Conservation (phyloP, 768 basidiomycete species). For the Calocybe gangraenosa region DNA sequence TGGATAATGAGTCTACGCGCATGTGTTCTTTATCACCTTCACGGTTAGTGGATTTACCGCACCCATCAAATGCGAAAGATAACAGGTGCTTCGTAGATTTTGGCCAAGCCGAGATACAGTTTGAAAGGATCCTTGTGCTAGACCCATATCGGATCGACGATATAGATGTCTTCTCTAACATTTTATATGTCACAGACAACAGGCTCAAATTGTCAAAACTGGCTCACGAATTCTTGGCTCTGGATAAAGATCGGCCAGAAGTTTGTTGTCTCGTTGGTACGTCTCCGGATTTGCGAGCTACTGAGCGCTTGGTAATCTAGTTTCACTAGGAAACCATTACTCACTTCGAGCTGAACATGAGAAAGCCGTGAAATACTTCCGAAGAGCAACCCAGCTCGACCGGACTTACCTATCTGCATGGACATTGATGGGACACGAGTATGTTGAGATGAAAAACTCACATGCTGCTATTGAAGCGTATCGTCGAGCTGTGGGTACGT, state of each 20-base stretch:
- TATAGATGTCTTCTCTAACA: conserved; percentile 94
- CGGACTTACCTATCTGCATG: conserved; percentile 94
- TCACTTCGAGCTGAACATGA: conserved; percentile 91
- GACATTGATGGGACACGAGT: conserved; percentile 99
- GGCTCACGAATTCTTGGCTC: conserved; percentile 84
- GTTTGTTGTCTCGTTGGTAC: conserved; percentile 92
- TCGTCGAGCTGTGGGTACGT: conserved; percentile 83
- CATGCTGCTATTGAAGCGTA: conserved; percentile 99
- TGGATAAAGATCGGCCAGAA: conserved; percentile 94
- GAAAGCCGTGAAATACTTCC: conserved; percentile 94
- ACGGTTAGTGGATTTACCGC: conserved; percentile 54
- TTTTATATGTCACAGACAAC: conserved; percentile 92
- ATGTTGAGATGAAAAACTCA: conserved; percentile 98
- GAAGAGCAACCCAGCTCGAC: conserved; percentile 91
- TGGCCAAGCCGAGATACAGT: conserved; percentile 77
- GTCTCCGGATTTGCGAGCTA: conserved; percentile 22
- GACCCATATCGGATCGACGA: conserved; percentile 93
- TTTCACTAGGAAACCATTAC: conserved; percentile 85
- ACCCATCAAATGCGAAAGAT: conserved; percentile 5
- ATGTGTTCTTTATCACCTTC: conserved; percentile 82
- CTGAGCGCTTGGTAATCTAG: conserved; percentile 1
- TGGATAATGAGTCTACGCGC: conserved; percentile 88
- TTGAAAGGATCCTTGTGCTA: conserved; percentile 71
- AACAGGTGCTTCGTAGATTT: conserved; percentile 56
- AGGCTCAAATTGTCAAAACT: conserved; percentile 83